Evolutionary conservation across 2,329 filamentous ascomycete species (phyloP).

Genomic region (Stemphylium beticola): DNA sequence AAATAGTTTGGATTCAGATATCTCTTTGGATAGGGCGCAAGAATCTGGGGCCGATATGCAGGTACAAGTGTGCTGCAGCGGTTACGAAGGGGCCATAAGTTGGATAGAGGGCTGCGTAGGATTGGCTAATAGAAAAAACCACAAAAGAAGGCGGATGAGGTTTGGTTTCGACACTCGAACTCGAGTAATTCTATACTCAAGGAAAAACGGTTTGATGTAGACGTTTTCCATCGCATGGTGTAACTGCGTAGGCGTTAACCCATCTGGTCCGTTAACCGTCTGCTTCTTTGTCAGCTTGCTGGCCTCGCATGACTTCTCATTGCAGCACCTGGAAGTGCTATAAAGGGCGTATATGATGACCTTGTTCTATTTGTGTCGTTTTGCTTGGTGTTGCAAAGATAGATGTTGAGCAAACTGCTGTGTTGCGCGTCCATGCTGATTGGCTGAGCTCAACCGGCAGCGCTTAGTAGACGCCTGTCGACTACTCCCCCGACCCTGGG

Average conservation of each 20-base stretch:
- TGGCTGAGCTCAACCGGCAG: constrained; percentile 9
- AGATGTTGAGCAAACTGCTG: background rate
- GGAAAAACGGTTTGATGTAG: background rate
- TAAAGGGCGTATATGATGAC: constrained; percentile 5
- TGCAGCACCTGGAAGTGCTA: background rate
- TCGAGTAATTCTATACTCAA: background rate
- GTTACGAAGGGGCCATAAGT: constrained; percentile 15
- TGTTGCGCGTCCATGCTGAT: constrained; percentile 7
- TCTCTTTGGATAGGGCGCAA: constrained; percentile 8
- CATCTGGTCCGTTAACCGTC: background rate
- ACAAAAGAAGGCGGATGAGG: too few relatives aligned
- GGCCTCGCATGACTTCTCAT: background rate
- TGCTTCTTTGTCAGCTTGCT: background rate
- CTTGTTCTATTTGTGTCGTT: background rate
- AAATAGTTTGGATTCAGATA: background rate
- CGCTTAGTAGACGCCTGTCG: constrained; percentile 23
- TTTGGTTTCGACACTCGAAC: background rate
- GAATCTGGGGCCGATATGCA: constrained; percentile 32
- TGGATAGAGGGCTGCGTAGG: too few relatives aligned
- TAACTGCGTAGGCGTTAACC: constrained; percentile 16
- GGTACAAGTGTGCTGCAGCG: constrained; percentile 20
- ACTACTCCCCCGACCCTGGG: background rate
- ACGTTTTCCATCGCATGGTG: background rate
- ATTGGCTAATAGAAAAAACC: too few relatives aligned
- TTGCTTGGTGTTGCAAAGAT: background rate